Evolutionary conservation across 2,329 filamentous ascomycete genomes (phyloP).

Genomic region (Colletotrichum incanum): DNA sequence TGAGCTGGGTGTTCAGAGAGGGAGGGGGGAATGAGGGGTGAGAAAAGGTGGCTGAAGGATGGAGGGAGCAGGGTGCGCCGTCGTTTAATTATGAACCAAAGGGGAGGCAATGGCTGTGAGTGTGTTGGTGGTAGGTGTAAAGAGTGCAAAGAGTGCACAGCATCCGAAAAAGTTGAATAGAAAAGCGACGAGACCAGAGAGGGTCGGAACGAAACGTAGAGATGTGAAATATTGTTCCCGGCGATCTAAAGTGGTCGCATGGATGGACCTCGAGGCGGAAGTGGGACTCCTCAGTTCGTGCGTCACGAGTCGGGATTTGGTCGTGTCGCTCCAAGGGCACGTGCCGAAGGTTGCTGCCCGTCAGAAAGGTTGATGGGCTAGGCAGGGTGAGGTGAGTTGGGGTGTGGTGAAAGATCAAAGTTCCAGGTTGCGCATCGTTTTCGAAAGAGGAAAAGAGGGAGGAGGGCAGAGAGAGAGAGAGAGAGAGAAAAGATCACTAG

Average conservation of each 20-base stretch:
- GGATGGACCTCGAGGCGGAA: slow-evolving; percentile 14
- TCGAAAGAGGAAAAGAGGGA: not conserved
- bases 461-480: not conserved
- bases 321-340: slow-evolving; percentile 37
- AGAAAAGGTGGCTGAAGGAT: not conserved
- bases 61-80: not conserved
- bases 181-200: not conserved
- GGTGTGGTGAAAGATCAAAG: not conserved
- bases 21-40: not conserved
- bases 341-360: slow-evolving; percentile 11
- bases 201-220: not conserved
- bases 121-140: not conserved
- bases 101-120: not conserved
- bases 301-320: slow-evolving; percentile 38
- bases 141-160: not conserved
- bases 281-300: slow-evolving; percentile 22
- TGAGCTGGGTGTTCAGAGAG: not conserved
- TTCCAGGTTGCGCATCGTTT: not conserved
- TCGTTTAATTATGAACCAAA: not conserved
- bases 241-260: slow-evolving; percentile 33
- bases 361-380: not conserved
- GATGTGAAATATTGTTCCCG: slow-evolving; percentile 19
- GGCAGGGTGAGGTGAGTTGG: slow-evolving; percentile 4
- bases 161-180: not conserved
- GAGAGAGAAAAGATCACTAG: not conserved